Conservation (phyloP, 768 basidiomycete genomes). For the Mycena venus region DNA sequence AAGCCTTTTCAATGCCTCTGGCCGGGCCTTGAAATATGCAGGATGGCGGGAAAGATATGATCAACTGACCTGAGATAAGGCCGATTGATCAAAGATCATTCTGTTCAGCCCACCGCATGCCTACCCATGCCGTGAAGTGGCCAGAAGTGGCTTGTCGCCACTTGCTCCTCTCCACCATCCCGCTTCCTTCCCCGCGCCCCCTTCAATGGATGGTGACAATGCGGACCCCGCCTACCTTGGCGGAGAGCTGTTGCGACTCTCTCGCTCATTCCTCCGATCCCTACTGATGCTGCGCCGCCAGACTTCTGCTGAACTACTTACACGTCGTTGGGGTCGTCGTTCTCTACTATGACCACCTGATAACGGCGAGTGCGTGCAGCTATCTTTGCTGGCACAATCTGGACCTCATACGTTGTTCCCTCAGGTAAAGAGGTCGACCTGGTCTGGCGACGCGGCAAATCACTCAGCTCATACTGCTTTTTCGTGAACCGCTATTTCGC, state of each 20-base stretch:
- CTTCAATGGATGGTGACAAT: background rate
- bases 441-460: conserved; percentile 45
- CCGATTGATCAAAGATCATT: too few species aligned
- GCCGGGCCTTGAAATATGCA: too few species aligned
- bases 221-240: background rate
- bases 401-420: background rate
- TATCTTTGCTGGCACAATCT: background rate
- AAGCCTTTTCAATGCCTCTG: too few species aligned
- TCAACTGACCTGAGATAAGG: too few species aligned
- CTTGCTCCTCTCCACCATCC: too few species aligned
- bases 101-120: too few species aligned
- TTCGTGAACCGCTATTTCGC: conserved; percentile 50
- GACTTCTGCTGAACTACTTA: background rate
- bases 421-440: conserved; percentile 16
- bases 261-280: background rate
- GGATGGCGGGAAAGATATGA: too few species aligned
- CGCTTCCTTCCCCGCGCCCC: background rate
- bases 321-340: conserved; percentile 8
- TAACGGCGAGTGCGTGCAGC: background rate
- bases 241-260: background rate
- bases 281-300: background rate
- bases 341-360: conserved; percentile 23
- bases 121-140: too few species aligned
- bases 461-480: conserved; percentile 41
- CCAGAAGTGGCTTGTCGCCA: too few species aligned